Conservation (phyloP, 805 yeast genomes). For the Cephaloascus fragrans region DNA sequence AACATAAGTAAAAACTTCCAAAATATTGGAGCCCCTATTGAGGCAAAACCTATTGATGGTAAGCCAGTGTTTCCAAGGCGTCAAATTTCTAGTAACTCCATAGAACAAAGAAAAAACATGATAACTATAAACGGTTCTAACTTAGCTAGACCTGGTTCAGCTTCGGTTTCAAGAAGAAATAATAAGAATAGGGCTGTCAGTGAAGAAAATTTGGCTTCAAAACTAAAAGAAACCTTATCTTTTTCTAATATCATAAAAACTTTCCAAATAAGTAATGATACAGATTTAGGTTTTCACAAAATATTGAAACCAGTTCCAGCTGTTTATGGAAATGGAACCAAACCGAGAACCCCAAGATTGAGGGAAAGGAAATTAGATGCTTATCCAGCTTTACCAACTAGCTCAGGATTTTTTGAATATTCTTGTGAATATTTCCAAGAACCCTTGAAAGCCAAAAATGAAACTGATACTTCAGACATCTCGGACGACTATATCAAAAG, state of each 20-base stretch:
- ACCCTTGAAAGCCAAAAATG: slow-evolving; percentile 83
- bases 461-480: slow-evolving; percentile 87
- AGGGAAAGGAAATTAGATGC: slow-evolving; percentile 20
- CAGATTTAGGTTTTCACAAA: slow-evolving; percentile 24
- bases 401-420: slow-evolving; percentile 61
- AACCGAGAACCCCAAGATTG: slow-evolving; percentile 52
- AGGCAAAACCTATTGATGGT: neutral
- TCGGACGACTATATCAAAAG: slow-evolving; percentile 74
- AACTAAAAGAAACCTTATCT: slow-evolving; percentile 17
- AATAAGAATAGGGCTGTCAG: slow-evolving; percentile 3
- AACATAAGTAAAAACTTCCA: slow-evolving; percentile 28
- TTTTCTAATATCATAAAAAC: slow-evolving; percentile 24
- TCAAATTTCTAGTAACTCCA: slow-evolving; percentile 12
- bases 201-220: slow-evolving; percentile 22
- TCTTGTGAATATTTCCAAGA: slow-evolving; percentile 90
- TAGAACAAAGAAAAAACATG: slow-evolving; percentile 13
- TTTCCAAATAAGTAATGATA: slow-evolving; percentile 30
- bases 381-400: slow-evolving; percentile 39
- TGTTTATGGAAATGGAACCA: slow-evolving; percentile 31
- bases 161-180: slow-evolving; percentile 9
- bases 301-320: slow-evolving; percentile 21
- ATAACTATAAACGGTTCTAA: slow-evolving; percentile 19
- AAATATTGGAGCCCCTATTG: slow-evolving; percentile 5
- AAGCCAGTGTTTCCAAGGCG: neutral
- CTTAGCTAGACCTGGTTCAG: slow-evolving; percentile 18